phyloP scores from a whole-genome alignment of 148 eudicot genomes.

The Suaeda aralocaspica region DNA sequence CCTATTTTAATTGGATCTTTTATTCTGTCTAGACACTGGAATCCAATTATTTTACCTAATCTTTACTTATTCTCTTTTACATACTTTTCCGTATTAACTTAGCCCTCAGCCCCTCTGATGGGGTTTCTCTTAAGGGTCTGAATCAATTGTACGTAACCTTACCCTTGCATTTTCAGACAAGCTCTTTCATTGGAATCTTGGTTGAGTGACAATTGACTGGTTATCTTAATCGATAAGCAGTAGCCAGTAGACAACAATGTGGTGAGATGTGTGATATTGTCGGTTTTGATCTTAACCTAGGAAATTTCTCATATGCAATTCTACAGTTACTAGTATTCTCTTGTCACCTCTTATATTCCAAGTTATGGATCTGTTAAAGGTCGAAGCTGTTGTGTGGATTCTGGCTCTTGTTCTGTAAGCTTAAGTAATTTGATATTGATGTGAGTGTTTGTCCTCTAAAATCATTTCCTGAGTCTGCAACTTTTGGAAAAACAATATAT shows the following conservation, averaged over 20 bases:
- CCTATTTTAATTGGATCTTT: neutral
- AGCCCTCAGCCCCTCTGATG: neutral
- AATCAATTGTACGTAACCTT: neutral
- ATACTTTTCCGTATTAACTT: neutral
- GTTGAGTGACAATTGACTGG: neutral
- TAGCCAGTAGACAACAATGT: neutral
- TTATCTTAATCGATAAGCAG: neutral
- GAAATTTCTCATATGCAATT: neutral
- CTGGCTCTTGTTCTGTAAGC: neutral
- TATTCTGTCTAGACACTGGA: neutral
- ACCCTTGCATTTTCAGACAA: neutral
- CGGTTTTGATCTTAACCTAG: neutral
- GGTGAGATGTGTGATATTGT: neutral
- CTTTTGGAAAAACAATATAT: neutral
- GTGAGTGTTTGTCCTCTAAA: neutral
- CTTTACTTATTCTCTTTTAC: neutral
- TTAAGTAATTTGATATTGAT: neutral
- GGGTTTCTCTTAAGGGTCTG: neutral
- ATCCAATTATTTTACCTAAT: neutral
- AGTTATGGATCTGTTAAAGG: neutral
- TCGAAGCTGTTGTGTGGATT: neutral
- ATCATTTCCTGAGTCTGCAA: neutral
- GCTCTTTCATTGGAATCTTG: neutral
- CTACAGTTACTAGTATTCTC: neutral
- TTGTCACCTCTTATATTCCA: neutral